These are phyloP conservation scores for Karstenula rhodostoma DNA, from an alignment of 2,329 filamentous ascomycete species.

Conservation along the genomic window DNA sequence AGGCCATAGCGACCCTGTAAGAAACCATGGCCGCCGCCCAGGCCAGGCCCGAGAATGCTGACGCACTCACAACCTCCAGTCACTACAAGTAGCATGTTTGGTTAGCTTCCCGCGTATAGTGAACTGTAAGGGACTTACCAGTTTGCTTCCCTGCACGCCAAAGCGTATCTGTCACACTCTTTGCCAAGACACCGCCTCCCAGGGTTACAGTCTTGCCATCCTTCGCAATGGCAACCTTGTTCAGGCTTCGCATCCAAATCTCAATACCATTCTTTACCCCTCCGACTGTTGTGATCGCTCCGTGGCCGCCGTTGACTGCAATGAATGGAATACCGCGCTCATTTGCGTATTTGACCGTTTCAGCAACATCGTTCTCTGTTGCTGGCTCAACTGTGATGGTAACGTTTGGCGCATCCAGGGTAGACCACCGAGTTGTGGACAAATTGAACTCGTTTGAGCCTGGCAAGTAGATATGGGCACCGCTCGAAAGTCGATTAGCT, in stretches of 20 bases:
- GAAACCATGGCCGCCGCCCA: conserved; percentile 5
- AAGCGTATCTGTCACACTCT: conserved; percentile 36
- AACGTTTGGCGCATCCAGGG: not conserved
- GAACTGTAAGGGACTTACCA: not conserved
- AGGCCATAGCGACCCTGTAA: not conserved
- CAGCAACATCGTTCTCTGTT: not conserved
- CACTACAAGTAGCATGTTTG: not conserved
- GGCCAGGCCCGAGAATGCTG: not conserved
- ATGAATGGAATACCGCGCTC: conserved; percentile 14
- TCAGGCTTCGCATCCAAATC: conserved; percentile 24
- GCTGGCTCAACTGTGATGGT: not conserved
- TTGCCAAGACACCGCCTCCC: conserved; percentile 41
- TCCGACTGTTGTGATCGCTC: not conserved
- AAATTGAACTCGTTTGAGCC: not conserved
- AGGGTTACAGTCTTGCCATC: conserved; percentile 41
- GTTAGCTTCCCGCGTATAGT: not conserved
- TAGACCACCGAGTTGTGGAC: conserved; percentile 7
- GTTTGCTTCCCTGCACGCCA: conserved; percentile 40
- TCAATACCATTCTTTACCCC: conserved; percentile 16
- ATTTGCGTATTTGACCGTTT: conserved; percentile 11
- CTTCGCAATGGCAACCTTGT: conserved; percentile 32
- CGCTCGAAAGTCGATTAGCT: not conserved
- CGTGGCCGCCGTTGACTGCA: conserved; percentile 14
- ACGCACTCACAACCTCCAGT: conserved; percentile 6
- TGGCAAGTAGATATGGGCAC: conserved; percentile 4